phyloP scores from a whole-genome alignment of 1,284 basidiomycete species.

The Cystobasidium slooffiae region DNA sequence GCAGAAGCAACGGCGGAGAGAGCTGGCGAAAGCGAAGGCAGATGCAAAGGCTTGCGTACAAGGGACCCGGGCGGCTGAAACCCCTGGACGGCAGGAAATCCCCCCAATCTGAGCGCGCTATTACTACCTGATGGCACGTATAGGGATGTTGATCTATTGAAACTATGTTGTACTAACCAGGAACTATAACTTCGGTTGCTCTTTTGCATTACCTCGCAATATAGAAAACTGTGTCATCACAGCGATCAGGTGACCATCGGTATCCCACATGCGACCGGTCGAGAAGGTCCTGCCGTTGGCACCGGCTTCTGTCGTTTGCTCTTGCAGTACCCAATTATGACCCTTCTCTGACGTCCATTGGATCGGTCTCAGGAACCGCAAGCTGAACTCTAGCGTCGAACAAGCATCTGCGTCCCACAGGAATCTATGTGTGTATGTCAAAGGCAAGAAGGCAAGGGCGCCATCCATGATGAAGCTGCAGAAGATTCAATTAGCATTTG shows the following conservation, averaged over 20 bases:
- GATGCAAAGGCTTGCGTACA: too few relatives aligned
- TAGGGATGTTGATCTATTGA: not conserved
- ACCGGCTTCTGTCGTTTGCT: conserved; percentile 41
- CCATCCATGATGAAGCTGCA: conserved; percentile 48
- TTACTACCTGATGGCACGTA: too few relatives aligned
- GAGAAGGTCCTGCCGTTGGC: conserved; percentile 33
- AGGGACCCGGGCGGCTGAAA: too few relatives aligned
- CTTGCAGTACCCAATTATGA: conserved; percentile 39
- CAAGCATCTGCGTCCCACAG: conserved; percentile 48
- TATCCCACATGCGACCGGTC: conserved; percentile 35
- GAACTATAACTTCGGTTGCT: not conserved
- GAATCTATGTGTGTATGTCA: conserved; percentile 50
- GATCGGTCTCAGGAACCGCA: conserved; percentile 47
- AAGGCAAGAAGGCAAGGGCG: conserved; percentile 52
- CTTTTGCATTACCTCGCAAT: conserved; percentile 12
- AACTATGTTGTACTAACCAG: not conserved
- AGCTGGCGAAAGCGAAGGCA: too few relatives aligned
- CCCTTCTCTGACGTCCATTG: conserved; percentile 9
- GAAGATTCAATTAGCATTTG: conserved; percentile 46
- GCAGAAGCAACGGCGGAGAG: not conserved
- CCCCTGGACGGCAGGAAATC: too few relatives aligned
- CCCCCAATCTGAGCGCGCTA: too few relatives aligned
- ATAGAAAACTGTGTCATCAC: conserved; percentile 40
- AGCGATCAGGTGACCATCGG: conserved; percentile 31
- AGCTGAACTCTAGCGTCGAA: conserved; percentile 52